A percentile compares a stretch with the other conserved stretches of the same genome.
Evolutionary conservation across 352 stramenopile genomes (phyloP).

Genomic region (Pythium phragmitis): DNA sequence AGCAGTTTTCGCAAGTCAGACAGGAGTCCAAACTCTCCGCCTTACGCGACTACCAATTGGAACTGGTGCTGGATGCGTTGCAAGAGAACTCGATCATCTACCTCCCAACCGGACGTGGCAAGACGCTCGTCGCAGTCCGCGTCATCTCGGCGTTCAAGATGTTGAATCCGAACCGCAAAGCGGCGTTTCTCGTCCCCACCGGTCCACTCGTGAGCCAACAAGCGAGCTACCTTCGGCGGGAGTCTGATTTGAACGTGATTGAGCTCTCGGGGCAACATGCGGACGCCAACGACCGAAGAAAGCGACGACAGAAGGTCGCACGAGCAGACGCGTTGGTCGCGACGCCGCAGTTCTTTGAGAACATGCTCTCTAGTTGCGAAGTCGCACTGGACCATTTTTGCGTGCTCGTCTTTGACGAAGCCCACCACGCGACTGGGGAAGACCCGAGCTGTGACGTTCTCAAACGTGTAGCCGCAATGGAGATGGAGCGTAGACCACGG

Average conservation of each 20-base stretch:
- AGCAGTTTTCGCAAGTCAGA: slow-evolving; percentile 8
- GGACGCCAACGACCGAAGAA: slow-evolving; percentile 4
- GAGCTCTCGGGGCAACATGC: slow-evolving; percentile 61
- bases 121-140: slow-evolving; percentile 76
- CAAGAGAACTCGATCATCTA: slow-evolving; percentile 83
- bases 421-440: slow-evolving; percentile 64
- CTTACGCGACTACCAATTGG: slow-evolving; percentile 65
- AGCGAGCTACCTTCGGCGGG: slow-evolving; percentile 61
- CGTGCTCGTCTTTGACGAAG: slow-evolving; percentile 80
- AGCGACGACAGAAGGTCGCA: slow-evolving; percentile 19
- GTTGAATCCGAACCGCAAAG: slow-evolving; percentile 52
- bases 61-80: slow-evolving; percentile 62
- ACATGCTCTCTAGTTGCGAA: slow-evolving; percentile 41
- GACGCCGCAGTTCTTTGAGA: slow-evolving; percentile 72
- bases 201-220: slow-evolving; percentile 76
- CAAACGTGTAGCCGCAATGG: slow-evolving; percentile 34
- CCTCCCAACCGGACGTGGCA: slow-evolving; percentile 70
- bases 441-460: slow-evolving; percentile 67
- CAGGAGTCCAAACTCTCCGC: slow-evolving; percentile 42
- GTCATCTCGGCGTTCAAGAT: slow-evolving; percentile 63
- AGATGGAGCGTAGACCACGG: slow-evolving; percentile 34
- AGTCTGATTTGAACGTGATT: slow-evolving; percentile 52
- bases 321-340: slow-evolving; percentile 45
- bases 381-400: slow-evolving; percentile 57
- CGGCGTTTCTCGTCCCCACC: slow-evolving; percentile 74